phyloP scores from a whole-genome alignment of 139 green algal genomes.

The Pedinophyceae sp. region DNA sequence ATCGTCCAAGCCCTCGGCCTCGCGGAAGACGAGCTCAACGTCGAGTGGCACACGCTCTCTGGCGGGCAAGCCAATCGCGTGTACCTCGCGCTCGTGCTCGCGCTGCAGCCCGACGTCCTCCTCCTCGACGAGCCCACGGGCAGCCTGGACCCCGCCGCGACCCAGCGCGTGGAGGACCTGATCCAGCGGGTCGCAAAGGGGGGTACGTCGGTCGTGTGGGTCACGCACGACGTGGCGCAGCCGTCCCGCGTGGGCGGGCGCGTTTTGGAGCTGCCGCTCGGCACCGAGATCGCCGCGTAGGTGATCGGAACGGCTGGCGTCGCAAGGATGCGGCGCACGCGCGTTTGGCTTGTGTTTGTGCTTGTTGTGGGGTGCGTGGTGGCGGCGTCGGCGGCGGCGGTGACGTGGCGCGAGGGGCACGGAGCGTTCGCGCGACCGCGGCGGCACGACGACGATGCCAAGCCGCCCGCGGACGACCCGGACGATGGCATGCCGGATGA shows the following conservation, averaged over 20 bases:
- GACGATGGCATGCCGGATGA: background rate
- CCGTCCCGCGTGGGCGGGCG: constrained; percentile 45
- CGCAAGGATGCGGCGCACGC: constrained; percentile 1
- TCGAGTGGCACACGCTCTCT: constrained; percentile 59
- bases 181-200: background rate
- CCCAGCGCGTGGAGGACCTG: background rate
- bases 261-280: constrained; percentile 48
- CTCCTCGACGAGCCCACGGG: constrained; percentile 73
- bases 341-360: background rate
- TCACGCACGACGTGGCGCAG: constrained; percentile 58
- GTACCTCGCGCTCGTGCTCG: constrained; percentile 50
- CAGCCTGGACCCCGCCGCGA: constrained; percentile 43
- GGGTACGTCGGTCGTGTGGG: constrained; percentile 54
- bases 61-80: constrained; percentile 66
- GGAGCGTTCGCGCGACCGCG: constrained; percentile 1
- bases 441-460: background rate
- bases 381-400: background rate
- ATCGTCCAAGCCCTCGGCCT: constrained; percentile 49
- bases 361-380: constrained; percentile 1
- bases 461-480: background rate
- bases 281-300: constrained; percentile 9
- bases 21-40: constrained; percentile 48
- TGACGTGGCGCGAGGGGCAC: constrained; percentile 1
- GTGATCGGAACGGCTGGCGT: too few species aligned
- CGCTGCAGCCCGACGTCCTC: constrained; percentile 51